These are phyloP conservation scores for Ascochyta fabae DNA, from an alignment of 2,329 filamentous ascomycete species.

Conservation along the genomic window DNA sequence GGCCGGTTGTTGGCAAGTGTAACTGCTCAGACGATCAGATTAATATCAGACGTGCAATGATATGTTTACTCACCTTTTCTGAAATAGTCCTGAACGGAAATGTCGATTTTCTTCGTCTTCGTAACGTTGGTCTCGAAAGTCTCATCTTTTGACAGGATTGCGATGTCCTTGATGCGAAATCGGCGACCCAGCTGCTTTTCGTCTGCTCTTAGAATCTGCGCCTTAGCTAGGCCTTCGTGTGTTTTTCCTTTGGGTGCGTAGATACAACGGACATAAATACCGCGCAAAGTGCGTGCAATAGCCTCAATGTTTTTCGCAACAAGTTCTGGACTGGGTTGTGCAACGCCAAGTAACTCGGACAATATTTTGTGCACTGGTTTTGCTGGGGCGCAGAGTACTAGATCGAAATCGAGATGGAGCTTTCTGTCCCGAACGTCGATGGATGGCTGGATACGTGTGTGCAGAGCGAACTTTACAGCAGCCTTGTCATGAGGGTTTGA, in stretches of 20 bases:
- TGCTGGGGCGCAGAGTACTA: neutral
- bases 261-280: neutral
- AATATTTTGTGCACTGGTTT: neutral
- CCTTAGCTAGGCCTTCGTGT: neutral
- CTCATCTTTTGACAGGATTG: neutral
- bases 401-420: neutral
- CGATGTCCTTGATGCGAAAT: neutral
- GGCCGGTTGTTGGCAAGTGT: neutral
- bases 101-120: neutral
- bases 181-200: neutral
- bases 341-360: neutral
- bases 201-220: neutral
- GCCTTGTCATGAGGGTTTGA: too few species aligned
- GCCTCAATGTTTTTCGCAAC: neutral
- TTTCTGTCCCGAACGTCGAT: too few species aligned
- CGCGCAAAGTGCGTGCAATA: neutral
- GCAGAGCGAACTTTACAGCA: too few species aligned
- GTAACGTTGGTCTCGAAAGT: too few species aligned
- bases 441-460: too few species aligned
- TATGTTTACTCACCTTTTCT: neutral
- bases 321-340: neutral
- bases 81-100: neutral
- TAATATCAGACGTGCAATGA: neutral
- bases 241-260: neutral
- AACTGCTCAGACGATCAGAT: neutral